Evolutionary conservation across 768 basidiomycete species (phyloP).

Genomic region (Lactarius akahatsu): DNA sequence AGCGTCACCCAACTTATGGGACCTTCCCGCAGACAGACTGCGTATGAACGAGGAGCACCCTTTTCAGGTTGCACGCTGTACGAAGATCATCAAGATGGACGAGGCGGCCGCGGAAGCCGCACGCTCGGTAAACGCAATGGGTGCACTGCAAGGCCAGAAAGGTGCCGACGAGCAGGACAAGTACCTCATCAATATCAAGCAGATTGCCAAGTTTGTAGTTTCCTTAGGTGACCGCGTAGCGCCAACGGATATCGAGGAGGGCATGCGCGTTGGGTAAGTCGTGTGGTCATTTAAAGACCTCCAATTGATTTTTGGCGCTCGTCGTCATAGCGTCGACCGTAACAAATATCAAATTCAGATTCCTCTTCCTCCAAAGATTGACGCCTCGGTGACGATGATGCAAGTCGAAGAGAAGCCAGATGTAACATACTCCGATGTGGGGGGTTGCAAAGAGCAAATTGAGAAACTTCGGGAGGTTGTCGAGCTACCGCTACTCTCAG

Average conservation of each 20-base stretch:
- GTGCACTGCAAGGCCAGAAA: slow-evolving; percentile 83
- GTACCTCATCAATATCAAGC: slow-evolving; percentile 99
- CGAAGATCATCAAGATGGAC: slow-evolving; percentile 92
- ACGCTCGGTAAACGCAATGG: slow-evolving; percentile 71
- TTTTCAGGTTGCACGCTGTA: slow-evolving; percentile 95
- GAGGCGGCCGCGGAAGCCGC: slow-evolving; percentile 74
- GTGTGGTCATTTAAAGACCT: slow-evolving; percentile 1
- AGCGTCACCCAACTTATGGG: slow-evolving; percentile 96
- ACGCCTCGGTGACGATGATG: slow-evolving; percentile 99
- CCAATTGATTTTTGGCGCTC: slow-evolving; percentile 9
- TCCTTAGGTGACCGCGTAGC: slow-evolving; percentile 95
- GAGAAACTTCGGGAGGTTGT: slow-evolving; percentile 99
- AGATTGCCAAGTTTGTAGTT: slow-evolving; percentile 99
- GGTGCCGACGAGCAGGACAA: slow-evolving; percentile 99
- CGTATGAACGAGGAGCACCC: slow-evolving; percentile 93
- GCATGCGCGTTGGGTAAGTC: slow-evolving; percentile 98
- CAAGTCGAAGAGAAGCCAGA: slow-evolving; percentile 99
- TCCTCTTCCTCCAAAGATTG: slow-evolving; percentile 96
- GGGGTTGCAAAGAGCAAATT: slow-evolving; percentile 99
- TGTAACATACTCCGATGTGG: slow-evolving; percentile 96
- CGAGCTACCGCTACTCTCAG: slow-evolving; percentile 91
- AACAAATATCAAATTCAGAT: slow-evolving; percentile 99
- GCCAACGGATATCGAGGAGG: slow-evolving; percentile 98
- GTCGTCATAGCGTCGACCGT: slow-evolving; percentile 80
- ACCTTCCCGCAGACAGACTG: slow-evolving; percentile 87